A percentile compares a stretch with the other conserved stretches of the same genome.
phyloP scores from a whole-genome alignment of 2,329 filamentous ascomycete genomes.

The Penicillium corylophilum region DNA sequence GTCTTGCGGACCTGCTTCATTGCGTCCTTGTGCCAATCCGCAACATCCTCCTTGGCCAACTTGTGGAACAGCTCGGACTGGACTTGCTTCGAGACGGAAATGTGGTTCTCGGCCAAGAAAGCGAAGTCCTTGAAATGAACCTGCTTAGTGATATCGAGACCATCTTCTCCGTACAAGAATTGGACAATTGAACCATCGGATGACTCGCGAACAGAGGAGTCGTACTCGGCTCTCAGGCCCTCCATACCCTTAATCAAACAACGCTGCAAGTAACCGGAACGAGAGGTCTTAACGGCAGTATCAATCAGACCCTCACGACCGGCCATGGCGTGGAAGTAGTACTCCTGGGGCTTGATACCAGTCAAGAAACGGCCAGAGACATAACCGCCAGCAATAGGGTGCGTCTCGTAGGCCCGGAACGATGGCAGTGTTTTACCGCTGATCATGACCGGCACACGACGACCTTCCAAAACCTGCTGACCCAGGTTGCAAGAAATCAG shows the following conservation, averaged over 20 bases:
- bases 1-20: slow-evolving; percentile 81
- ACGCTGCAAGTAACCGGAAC: slow-evolving; percentile 92
- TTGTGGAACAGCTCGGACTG: slow-evolving; percentile 59
- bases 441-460: slow-evolving; percentile 94
- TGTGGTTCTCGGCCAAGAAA: slow-evolving; percentile 83
- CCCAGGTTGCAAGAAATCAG: slow-evolving; percentile 97
- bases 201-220: slow-evolving; percentile 82
- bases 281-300: slow-evolving; percentile 96
- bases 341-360: slow-evolving; percentile 93
- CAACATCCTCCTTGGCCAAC: slow-evolving; percentile 66
- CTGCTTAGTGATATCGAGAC: slow-evolving; percentile 89
- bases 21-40: slow-evolving; percentile 60
- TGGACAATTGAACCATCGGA: slow-evolving; percentile 91
- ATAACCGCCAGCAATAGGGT: slow-evolving; percentile 86
- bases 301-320: slow-evolving; percentile 97
- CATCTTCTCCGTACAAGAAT: slow-evolving; percentile 95
- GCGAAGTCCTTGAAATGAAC: slow-evolving; percentile 87
- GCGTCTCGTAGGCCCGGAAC: slow-evolving; percentile 88
- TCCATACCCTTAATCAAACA: slow-evolving; percentile 99
- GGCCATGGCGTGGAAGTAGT: slow-evolving; percentile 99
- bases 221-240: slow-evolving; percentile 86
- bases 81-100: slow-evolving; percentile 74
- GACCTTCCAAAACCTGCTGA: slow-evolving; percentile 92
- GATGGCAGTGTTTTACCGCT: slow-evolving; percentile 95
- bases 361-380: slow-evolving; percentile 97